phyloP scores from a whole-genome alignment of 371 early-diverging fungal genomes.

The Circinella umbellata region DNA sequence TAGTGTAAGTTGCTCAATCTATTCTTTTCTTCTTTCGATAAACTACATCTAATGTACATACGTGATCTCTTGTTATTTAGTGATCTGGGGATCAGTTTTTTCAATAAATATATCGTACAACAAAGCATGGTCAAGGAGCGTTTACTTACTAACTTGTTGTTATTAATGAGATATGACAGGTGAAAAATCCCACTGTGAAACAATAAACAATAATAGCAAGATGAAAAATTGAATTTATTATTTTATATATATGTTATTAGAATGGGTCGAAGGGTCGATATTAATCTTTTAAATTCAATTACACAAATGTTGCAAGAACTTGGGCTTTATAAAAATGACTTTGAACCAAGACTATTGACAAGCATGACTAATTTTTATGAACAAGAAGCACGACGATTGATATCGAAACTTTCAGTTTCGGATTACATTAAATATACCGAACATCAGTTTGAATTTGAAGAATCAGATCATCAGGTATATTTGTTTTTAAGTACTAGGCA shows the following conservation, averaged over 20 bases:
- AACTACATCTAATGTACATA: not conserved
- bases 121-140: not conserved
- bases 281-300: not conserved
- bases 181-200: not conserved
- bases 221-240: no score
- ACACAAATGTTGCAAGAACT: not conserved
- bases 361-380: slow-evolving; percentile 59
- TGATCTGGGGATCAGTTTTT: not conserved
- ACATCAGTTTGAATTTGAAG: not conserved
- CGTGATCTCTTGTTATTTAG: not conserved
- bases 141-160: not conserved
- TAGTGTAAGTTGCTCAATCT: not conserved
- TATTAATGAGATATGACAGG: not conserved
- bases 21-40: not conserved
- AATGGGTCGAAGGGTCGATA: not conserved
- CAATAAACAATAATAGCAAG: no score
- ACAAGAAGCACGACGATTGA: slow-evolving; percentile 36
- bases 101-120: not conserved
- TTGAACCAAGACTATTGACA: not conserved
- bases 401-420: not conserved
- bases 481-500: not conserved
- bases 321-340: not conserved
- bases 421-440: not conserved
- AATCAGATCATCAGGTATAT: not conserved
- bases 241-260: not conserved